Evolutionary conservation across 31 red algal genomes (phyloP).

Genomic region (Porphyra umbilicalis): DNA sequence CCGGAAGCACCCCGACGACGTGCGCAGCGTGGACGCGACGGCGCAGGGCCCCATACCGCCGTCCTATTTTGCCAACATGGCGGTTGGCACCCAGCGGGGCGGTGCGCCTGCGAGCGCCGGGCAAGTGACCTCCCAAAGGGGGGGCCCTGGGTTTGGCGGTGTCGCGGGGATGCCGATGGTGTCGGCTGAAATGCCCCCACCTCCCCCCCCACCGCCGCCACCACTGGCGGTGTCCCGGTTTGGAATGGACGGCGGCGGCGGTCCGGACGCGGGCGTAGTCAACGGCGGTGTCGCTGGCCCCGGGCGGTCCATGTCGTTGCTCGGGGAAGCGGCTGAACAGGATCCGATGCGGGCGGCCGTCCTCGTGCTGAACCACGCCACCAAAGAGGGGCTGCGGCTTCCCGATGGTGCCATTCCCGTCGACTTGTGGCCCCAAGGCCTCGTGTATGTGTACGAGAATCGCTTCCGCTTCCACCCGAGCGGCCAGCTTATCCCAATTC

Average conservation of each 20-base stretch:
- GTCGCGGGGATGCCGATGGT: background rate
- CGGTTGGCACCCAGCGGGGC: background rate
- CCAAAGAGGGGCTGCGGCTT: background rate
- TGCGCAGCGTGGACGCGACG: background rate
- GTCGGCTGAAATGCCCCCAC: background rate
- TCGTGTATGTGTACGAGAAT: background rate
- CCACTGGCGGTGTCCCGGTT: background rate
- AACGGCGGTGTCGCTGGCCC: background rate
- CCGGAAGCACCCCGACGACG: background rate
- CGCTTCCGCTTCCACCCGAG: background rate
- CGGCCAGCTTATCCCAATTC: background rate
- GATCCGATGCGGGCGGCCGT: background rate
- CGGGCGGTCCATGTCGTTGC: background rate
- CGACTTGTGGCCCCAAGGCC: background rate
- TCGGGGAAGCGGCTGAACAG: background rate
- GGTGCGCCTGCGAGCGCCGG: background rate
- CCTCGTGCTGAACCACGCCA: background rate
- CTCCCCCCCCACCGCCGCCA: background rate
- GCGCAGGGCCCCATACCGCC: background rate
- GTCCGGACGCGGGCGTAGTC: background rate
- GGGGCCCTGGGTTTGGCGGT: background rate
- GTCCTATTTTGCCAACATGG: background rate
- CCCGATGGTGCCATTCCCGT: background rate
- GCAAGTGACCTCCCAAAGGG: background rate
- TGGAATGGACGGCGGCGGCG: background rate